phyloP scores from a whole-genome alignment of 202 grass and related monocot genomes.

The Musa balbisiana region DNA sequence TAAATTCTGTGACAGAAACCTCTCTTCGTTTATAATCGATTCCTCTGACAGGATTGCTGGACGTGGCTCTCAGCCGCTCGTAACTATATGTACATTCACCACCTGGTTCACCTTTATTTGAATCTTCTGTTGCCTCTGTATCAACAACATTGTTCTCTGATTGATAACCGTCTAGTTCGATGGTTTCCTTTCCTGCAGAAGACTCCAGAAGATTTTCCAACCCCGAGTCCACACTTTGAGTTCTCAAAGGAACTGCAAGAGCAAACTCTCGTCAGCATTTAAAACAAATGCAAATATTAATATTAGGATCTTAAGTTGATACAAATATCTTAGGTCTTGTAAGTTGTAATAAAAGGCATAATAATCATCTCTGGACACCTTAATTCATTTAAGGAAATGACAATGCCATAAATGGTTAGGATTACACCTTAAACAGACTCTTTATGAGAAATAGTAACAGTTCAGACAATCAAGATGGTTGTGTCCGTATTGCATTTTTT shows the following conservation, averaged over 20 bases:
- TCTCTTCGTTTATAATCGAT: constrained; percentile 97
- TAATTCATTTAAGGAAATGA: background rate
- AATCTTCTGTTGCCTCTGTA: constrained; percentile 43
- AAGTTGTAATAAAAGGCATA: background rate
- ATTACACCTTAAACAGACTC: background rate
- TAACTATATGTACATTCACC: constrained; percentile 82
- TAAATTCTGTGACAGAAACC: constrained; percentile 39
- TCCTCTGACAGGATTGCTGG: constrained; percentile 64
- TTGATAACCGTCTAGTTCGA: constrained; percentile 31
- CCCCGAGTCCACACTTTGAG: constrained; percentile 34
- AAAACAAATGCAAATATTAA: background rate
- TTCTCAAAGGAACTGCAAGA: constrained; percentile 42
- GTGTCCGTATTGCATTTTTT: background rate
- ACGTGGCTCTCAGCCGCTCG: constrained; percentile 68
- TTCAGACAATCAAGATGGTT: background rate
- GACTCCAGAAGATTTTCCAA: constrained; percentile 23
- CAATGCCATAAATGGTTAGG: background rate
- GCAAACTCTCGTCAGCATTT: constrained; percentile 1
- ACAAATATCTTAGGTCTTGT: background rate
- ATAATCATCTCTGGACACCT: background rate
- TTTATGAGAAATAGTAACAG: background rate
- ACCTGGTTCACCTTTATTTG: constrained; percentile 43
- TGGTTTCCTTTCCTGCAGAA: constrained; percentile 41
- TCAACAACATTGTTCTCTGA: constrained; percentile 31
- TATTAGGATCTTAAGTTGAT: background rate